Evolutionary conservation across 352 stramenopile species (phyloP).

Genomic region (Phytophthora pinifolia): DNA sequence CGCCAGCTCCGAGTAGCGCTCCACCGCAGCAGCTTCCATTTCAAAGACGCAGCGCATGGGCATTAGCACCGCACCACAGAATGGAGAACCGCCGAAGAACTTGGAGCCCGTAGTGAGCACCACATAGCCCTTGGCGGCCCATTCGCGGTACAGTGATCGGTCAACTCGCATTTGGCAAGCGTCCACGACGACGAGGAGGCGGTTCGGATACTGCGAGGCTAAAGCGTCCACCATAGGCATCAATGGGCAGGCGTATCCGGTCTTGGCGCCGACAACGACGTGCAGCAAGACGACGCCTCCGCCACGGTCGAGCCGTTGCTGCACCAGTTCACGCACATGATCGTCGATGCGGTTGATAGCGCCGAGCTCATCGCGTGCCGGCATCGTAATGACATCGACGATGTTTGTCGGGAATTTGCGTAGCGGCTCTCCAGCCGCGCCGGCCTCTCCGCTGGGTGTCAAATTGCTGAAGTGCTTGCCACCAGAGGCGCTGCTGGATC

Average conservation of each 20-base stretch:
- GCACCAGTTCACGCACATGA: conserved; percentile 43
- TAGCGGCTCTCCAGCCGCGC: conserved; percentile 42
- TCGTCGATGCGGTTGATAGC: conserved; percentile 52
- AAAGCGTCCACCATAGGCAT: conserved; percentile 61
- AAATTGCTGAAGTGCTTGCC: conserved; percentile 84
- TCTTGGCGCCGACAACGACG: conserved; percentile 87
- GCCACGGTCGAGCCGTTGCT: conserved; percentile 40
- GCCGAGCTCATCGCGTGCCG: conserved; percentile 55
- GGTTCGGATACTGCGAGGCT: conserved; percentile 56
- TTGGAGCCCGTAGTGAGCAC: conserved; percentile 87
- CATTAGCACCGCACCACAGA: conserved; percentile 84
- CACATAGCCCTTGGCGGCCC: conserved; percentile 61
- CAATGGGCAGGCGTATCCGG: conserved; percentile 77
- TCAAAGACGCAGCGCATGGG: conserved; percentile 76
- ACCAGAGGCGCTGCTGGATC: conserved; percentile 70
- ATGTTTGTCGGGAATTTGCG: conserved; percentile 59
- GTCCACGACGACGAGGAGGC: conserved; percentile 82
- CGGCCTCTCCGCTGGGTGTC: conserved; percentile 66
- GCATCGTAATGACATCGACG: conserved; percentile 66
- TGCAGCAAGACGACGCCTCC: conserved; percentile 76
- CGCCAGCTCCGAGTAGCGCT: conserved; percentile 59
- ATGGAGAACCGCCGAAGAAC: conserved; percentile 86
- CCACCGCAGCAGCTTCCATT: conserved; percentile 67
- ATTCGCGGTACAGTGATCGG: conserved; percentile 58
- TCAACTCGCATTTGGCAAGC: conserved; percentile 88